Evolutionary conservation across 148 eudicot genomes (phyloP), one percentile per base, ranked within the genome.

Genomic region (Rheum nobile): DNA sequence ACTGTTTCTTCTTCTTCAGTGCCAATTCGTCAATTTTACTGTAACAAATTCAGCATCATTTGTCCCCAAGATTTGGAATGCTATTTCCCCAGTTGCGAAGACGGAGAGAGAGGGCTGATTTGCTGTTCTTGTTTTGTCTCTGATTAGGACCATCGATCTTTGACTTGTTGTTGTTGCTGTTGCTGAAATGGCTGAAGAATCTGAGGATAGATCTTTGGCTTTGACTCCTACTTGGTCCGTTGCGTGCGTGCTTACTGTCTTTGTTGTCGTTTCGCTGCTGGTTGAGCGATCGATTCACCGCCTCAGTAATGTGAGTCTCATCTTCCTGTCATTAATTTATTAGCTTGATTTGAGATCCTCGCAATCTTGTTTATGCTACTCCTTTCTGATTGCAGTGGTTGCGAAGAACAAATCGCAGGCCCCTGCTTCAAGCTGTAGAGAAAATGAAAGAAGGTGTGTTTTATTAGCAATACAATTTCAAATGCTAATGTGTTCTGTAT

Each of bases 181-280:
- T 17, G 19, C 4, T 31, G 8, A 74, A 77, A 93, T 85, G 96
- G 86, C 47, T 12, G 94, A 80, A 9, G 73, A 79, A 72, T 43
- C 59, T 6, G 78, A 81, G 61, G 96, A 90, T 73, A 67, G 97
- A 75, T 90, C 96, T 35, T 74, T 96, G 87, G 97, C 92, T 52
- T 83, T 96, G 71, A 96, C 97, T 39, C 99, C 97, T 75, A 96
- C 95, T 73, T 96, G 99, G 96, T 96, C 99, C 54, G 92, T 92
- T 76, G 97, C 96, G 71, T 79, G 96, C 32, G 99, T 96, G 12
- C 85, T 96, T 78, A 90, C 97, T 5, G 71, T 96, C 76, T 96
- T 96, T 78, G 97, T 92, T 72, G 95, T 78, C 21, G 91, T 96
- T 81, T 96, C 97, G 2, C 81, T 90, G 90, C 86, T 96, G 32